phyloP scores from a whole-genome alignment of 2,329 filamentous ascomycete species.

The Pseudogymnoascus sp. region DNA sequence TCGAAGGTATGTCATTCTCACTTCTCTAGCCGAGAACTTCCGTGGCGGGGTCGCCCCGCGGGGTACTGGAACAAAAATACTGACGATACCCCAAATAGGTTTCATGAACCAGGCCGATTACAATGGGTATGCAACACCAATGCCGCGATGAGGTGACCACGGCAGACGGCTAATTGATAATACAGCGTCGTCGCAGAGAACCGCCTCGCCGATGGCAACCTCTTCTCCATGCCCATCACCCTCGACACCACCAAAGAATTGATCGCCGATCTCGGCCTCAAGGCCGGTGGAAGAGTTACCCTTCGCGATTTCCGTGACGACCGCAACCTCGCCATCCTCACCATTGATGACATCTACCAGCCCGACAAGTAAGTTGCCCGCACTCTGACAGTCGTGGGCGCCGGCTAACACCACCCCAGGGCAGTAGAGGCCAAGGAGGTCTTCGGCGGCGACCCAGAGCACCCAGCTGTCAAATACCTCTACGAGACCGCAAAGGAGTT shows the following conservation, averaged over 20 bases:
- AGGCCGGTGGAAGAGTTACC: slow-evolving; percentile 73
- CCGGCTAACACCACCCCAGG: slow-evolving; percentile 39
- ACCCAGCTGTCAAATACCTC: slow-evolving; percentile 89
- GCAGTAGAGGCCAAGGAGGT: slow-evolving; percentile 84
- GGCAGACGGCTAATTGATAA: slow-evolving; percentile 16
- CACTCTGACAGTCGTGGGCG: not conserved
- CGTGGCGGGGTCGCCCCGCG: not conserved
- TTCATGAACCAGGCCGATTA: slow-evolving; percentile 98
- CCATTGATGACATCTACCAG: slow-evolving; percentile 88
- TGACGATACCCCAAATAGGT: slow-evolving; percentile 42
- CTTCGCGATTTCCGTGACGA: slow-evolving; percentile 96
- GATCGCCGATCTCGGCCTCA: slow-evolving; percentile 66
- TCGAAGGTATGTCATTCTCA: slow-evolving; percentile 64
- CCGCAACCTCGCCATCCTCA: slow-evolving; percentile 90
- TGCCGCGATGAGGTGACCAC: not conserved
- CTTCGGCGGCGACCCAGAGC: slow-evolving; percentile 83
- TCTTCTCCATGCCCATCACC: slow-evolving; percentile 96
- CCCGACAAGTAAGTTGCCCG: slow-evolving; percentile 71
- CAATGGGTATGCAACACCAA: slow-evolving; percentile 58
- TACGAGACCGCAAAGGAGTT: slow-evolving; percentile 72
- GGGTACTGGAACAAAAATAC: not conserved
- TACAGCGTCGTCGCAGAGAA: slow-evolving; percentile 76
- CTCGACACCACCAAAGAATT: slow-evolving; percentile 72
- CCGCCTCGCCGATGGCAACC: slow-evolving; percentile 77
- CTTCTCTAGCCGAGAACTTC: not conserved